These are phyloP conservation scores for Cladophialophora carrionii DNA, from an alignment of 2,329 filamentous ascomycete species.

Conservation along the genomic window DNA sequence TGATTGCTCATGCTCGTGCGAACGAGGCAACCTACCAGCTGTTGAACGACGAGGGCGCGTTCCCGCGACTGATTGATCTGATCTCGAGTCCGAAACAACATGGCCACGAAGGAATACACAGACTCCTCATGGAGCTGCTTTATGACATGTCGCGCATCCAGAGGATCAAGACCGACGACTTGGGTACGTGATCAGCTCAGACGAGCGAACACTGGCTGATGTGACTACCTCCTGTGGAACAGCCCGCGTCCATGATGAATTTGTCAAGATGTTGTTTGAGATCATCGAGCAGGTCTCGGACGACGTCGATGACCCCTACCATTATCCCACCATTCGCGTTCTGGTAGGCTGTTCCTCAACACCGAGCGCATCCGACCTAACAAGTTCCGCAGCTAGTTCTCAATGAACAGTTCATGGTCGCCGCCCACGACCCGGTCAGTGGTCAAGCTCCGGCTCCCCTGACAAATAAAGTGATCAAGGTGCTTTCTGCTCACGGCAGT, in stretches of 20 bases:
- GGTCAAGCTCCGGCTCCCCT: conserved; percentile 54
- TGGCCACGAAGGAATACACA: conserved; percentile 72
- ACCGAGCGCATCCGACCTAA: conserved; percentile 31
- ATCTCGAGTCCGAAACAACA: conserved; percentile 67
- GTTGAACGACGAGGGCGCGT: conserved; percentile 86
- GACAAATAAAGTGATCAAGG: conserved; percentile 93
- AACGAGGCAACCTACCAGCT: conserved; percentile 78
- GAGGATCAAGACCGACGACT: conserved; percentile 72
- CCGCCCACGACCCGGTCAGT: conserved; percentile 57
- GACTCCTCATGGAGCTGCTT: conserved; percentile 80
- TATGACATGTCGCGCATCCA: conserved; percentile 98
- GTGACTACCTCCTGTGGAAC: conserved; percentile 4
- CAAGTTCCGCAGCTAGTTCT: conserved; percentile 71
- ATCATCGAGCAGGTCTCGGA: conserved; percentile 86
- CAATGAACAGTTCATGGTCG: conserved; percentile 98
- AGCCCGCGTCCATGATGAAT: conserved; percentile 71
- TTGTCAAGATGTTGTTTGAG: conserved; percentile 80
- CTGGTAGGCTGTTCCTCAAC: conserved; percentile 62
- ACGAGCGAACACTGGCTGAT: not conserved
- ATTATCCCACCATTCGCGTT: conserved; percentile 92
- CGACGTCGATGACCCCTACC: conserved; percentile 88
- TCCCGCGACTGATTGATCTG: conserved; percentile 79
- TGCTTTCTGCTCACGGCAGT: conserved; percentile 77
- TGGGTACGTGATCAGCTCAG: conserved; percentile 57
- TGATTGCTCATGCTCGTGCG: conserved; percentile 81